These are phyloP conservation scores for Neurospora pannonica DNA, from an alignment of 495 filamentous ascomycete species.

Conservation along the genomic window DNA sequence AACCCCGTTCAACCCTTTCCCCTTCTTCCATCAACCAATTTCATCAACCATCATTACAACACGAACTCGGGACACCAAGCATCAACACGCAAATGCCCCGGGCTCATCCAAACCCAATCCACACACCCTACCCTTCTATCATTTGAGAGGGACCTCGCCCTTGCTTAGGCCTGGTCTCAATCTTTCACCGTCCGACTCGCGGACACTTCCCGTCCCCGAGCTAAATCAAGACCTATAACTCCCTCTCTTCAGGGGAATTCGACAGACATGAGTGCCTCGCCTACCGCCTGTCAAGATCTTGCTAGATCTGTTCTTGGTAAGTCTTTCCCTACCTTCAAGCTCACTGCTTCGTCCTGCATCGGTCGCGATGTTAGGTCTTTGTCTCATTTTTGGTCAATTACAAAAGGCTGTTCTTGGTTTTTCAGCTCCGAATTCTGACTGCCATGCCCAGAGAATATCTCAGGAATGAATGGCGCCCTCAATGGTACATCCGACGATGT, in stretches of 20 bases:
- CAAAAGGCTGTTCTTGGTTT: not conserved
- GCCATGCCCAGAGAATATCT: not conserved
- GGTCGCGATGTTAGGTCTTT: not conserved
- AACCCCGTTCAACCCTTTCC: not conserved
- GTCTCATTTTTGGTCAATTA: not conserved
- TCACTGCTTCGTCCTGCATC: not conserved
- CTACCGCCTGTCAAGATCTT: not conserved
- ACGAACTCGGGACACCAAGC: not conserved
- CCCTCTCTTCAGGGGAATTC: not conserved
- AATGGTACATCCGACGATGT: not conserved
- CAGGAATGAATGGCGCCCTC: not conserved
- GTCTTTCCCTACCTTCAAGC: not conserved
- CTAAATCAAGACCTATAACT: not conserved
- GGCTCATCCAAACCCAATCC: not conserved
- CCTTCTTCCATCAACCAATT: not conserved
- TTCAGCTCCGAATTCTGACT: not conserved
- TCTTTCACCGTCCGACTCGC: not conserved
- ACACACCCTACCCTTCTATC: not conserved
- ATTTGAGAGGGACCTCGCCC: not conserved
- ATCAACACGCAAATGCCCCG: not conserved
- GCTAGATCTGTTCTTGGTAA: not conserved
- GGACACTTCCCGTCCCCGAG: not conserved
- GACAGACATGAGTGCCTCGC: not conserved
- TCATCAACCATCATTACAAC: not conserved
- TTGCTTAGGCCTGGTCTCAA: not conserved